Conservation (phyloP, 129 eudicot species). For the Solidago caesia region DNA sequence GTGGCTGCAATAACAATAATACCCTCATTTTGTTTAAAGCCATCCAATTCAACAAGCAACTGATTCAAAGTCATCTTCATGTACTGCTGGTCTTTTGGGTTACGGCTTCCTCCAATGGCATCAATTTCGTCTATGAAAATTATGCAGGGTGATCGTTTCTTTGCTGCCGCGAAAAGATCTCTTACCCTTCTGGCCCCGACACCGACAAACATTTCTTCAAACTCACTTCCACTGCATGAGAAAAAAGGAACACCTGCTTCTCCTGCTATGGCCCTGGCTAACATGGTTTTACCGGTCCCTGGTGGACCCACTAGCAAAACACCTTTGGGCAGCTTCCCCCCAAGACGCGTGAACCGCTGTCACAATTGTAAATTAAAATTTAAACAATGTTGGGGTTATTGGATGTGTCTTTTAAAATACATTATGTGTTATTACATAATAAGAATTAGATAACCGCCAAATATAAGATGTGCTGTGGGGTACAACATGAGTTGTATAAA, state of each 20-base stretch:
- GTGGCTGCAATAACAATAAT: conserved; percentile 97
- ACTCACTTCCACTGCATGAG: conserved; percentile 94
- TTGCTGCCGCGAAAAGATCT: conserved; percentile 95
- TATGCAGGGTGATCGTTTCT: conserved; percentile 93
- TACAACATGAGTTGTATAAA: neutral
- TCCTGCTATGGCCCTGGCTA: conserved; percentile 97
- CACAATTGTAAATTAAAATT: neutral
- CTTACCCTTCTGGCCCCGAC: conserved; percentile 96
- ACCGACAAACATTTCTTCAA: conserved; percentile 99
- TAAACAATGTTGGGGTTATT: neutral
- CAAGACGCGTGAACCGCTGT: conserved; percentile 92
- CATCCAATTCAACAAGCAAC: conserved; percentile 92
- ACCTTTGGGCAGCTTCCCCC: conserved; percentile 98
- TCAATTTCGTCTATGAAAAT: conserved; percentile 94
- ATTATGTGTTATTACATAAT: neutral
- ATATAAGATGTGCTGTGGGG: neutral
- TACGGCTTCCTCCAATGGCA: conserved; percentile 97
- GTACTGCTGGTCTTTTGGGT: conserved; percentile 94
- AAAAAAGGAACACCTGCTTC: conserved; percentile 98
- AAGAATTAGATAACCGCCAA: neutral
- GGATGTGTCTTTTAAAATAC: neutral
- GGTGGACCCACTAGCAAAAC: conserved; percentile 98
- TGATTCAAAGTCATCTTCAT: conserved; percentile 97
- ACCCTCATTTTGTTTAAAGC: conserved; percentile 94
- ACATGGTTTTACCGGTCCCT: conserved; percentile 96